Evolutionary conservation across 164 flowering plant genomes (phyloP).

Genomic region (Umbellularia californica): DNA sequence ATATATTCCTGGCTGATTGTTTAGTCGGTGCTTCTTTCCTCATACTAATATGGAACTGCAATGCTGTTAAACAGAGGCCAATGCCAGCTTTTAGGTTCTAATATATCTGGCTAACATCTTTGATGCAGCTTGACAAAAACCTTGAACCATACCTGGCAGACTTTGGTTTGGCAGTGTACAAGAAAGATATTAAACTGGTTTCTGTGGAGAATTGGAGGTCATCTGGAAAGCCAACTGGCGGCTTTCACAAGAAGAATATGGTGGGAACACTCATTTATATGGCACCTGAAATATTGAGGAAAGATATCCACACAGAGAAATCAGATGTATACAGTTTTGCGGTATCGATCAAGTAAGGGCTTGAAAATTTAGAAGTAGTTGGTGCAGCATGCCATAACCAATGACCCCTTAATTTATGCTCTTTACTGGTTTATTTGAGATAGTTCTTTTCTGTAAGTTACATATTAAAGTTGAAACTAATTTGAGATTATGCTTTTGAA

Average conservation of each 20-base stretch:
- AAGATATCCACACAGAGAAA: slow-evolving; percentile 76
- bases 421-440: too few species aligned
- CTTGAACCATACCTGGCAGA: slow-evolving; percentile 70
- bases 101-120: background rate
- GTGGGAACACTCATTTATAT: slow-evolving; percentile 95
- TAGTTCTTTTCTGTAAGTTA: background rate
- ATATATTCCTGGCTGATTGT: slow-evolving; percentile 14
- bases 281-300: slow-evolving; percentile 90
- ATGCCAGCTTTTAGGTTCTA: background rate
- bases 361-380: background rate
- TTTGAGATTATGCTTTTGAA: background rate
- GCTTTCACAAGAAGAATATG: slow-evolving; percentile 92
- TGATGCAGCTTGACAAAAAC: slow-evolving; percentile 68
- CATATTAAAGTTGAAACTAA: background rate
- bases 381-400: background rate
- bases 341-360: slow-evolving; percentile 71
- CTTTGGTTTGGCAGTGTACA: slow-evolving; percentile 89
- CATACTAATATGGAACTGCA: background rate
- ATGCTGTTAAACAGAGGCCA: background rate
- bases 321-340: slow-evolving; percentile 96
- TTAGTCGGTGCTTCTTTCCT: slow-evolving; percentile 4
- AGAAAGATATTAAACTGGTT: slow-evolving; percentile 54
- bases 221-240: slow-evolving; percentile 97
- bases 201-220: slow-evolving; percentile 75
- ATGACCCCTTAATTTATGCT: background rate